Evolutionary conservation across 768 basidiomycete genomes (phyloP).

Genomic region (Suillus bovinus): DNA sequence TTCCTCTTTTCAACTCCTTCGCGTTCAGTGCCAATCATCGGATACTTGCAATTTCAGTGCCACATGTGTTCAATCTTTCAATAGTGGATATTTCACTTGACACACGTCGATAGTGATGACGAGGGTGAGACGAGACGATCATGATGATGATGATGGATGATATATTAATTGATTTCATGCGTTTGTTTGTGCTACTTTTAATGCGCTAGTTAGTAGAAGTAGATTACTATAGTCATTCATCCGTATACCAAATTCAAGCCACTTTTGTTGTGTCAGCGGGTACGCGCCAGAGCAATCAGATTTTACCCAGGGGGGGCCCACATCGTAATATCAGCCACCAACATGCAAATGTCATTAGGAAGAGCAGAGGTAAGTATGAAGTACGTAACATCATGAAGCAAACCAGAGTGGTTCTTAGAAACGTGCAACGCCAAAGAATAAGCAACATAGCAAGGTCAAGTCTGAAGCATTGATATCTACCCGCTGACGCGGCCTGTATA

Average conservation of each 20-base stretch:
- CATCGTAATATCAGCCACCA: not conserved
- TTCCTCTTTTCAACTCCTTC: not conserved
- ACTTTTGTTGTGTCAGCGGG: not conserved
- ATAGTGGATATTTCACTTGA: slow-evolving; percentile 3
- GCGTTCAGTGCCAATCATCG: not conserved
- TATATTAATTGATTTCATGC: slow-evolving; percentile 2
- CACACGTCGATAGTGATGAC: not conserved
- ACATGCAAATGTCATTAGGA: not conserved
- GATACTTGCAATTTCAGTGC: slow-evolving; percentile 1
- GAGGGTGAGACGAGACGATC: not conserved
- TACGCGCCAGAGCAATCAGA: not conserved
- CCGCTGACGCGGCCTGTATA: slow-evolving; percentile 1
- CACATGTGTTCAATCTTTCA: not conserved
- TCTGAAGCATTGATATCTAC: not conserved
- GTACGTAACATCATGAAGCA: slow-evolving; percentile 4
- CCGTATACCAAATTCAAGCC: slow-evolving; percentile 1
- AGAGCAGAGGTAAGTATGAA: not conserved
- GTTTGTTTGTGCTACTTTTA: slow-evolving; percentile 2
- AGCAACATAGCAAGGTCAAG: not conserved
- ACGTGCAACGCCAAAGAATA: not conserved
- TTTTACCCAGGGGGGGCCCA: not conserved
- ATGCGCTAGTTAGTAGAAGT: slow-evolving; percentile 6
- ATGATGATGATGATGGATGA: not conserved
- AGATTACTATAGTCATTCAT: slow-evolving; percentile 6
- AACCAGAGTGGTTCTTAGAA: not conserved